Conservation (phyloP, 148 eudicot genomes). For the Gaultheria prostrata region DNA sequence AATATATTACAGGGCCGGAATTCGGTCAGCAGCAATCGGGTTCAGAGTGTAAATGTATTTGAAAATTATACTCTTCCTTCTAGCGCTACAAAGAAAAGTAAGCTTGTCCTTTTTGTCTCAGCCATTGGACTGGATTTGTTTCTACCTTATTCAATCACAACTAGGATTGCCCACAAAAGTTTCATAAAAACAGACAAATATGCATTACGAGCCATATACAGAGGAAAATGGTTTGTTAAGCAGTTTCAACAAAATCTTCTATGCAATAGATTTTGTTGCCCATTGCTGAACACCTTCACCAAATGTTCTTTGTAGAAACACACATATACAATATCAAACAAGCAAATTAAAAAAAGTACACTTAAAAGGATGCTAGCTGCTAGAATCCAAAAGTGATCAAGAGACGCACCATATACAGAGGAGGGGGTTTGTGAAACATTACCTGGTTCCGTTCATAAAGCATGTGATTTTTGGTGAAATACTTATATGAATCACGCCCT, state of each 20-base stretch:
- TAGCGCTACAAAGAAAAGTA: neutral
- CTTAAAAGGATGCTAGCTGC: neutral
- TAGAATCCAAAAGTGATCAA: neutral
- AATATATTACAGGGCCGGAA: neutral
- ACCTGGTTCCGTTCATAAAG: slow-evolving; percentile 99
- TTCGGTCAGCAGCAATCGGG: neutral
- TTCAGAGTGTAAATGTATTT: neutral
- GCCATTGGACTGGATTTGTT: neutral
- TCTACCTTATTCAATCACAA: neutral
- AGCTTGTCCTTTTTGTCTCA: neutral
- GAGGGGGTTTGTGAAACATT: neutral
- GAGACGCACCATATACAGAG: neutral
- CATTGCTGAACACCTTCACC: neutral
- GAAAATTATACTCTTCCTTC: neutral
- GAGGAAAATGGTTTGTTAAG: neutral
- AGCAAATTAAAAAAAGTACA: slow-evolving; percentile 1
- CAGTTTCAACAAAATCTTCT: no score
- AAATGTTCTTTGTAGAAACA: neutral
- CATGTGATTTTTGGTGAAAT: slow-evolving; percentile 97
- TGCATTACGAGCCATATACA: neutral
- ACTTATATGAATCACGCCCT: slow-evolving; percentile 93
- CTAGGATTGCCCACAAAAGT: neutral
- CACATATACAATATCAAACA: neutral
- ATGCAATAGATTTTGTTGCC: neutral
- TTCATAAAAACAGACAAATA: neutral